These are phyloP conservation scores for Buxus sempervirens DNA, from an alignment of 164 flowering plant genomes.

Conservation along the genomic window DNA sequence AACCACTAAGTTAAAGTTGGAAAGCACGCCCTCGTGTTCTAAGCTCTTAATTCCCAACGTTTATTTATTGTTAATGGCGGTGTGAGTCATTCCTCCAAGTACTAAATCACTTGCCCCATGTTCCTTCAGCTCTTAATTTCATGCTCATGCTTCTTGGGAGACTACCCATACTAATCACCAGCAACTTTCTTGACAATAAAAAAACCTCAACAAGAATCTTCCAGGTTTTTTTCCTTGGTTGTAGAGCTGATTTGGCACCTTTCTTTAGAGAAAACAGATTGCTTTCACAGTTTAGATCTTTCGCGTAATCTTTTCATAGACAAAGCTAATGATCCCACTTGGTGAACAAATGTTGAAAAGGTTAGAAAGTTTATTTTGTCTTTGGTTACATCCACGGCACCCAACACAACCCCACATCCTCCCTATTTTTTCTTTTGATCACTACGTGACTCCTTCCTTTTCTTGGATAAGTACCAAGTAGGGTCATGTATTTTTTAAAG, in stretches of 20 bases:
- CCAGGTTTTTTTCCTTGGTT: neutral
- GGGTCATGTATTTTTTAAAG: too few relatives aligned
- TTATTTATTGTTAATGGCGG: conserved; percentile 1
- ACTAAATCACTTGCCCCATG: too few relatives aligned
- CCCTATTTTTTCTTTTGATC: too few relatives aligned
- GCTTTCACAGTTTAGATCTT: too few relatives aligned
- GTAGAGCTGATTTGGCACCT: neutral
- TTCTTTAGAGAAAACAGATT: conserved; percentile 14
- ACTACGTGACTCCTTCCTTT: too few relatives aligned
- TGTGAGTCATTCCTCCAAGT: conserved; percentile 13
- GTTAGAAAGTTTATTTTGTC: too few relatives aligned
- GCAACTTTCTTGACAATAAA: neutral
- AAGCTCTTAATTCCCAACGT: neutral
- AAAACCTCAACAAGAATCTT: neutral
- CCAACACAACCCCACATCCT: too few relatives aligned
- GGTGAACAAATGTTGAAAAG: too few relatives aligned
- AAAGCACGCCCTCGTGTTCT: conserved; percentile 35
- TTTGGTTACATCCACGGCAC: too few relatives aligned
- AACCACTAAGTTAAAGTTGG: conserved; percentile 26
- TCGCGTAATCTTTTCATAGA: too few relatives aligned
- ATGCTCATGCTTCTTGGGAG: conserved; percentile 1
- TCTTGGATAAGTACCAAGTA: too few relatives aligned
- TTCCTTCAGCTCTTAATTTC: conserved; percentile 19
- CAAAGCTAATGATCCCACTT: too few relatives aligned
- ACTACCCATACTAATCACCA: neutral